Evolutionary conservation across 768 basidiomycete species (phyloP).

Genomic region (Omphalotus guepiniiformis): DNA sequence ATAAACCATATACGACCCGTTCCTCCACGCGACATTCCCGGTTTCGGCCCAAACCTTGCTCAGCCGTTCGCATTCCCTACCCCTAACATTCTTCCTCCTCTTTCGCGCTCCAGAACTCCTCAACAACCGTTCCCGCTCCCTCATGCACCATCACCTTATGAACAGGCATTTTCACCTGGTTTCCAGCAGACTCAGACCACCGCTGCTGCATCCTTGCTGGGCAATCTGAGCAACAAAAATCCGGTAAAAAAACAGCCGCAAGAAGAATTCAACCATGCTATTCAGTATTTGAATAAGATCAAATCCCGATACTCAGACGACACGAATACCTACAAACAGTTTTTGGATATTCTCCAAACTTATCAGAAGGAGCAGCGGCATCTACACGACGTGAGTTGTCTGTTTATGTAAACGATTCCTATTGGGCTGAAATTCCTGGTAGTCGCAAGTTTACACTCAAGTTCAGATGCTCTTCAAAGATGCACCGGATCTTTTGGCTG

Average conservation of each 20-base stretch:
- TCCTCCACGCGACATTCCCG: conserved; percentile 27
- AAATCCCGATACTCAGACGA: conserved; percentile 87
- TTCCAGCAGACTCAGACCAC: conserved; percentile 43
- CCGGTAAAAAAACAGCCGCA: conserved; percentile 48
- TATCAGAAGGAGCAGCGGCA: conserved; percentile 83
- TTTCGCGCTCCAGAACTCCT: conserved; percentile 55
- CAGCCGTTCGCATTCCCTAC: conserved; percentile 28
- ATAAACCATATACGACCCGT: conserved; percentile 14
- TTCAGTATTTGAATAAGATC: conserved; percentile 98
- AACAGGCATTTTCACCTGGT: conserved; percentile 44
- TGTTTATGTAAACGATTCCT: conserved; percentile 8
- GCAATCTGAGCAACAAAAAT: conserved; percentile 49
- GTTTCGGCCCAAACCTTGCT: conserved; percentile 26
- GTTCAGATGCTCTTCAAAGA: conserved; percentile 80
- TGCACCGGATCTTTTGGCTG: conserved; percentile 71
- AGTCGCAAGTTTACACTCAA: conserved; percentile 77
- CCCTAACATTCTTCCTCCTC: conserved; percentile 20
- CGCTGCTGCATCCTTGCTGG: conserved; percentile 64
- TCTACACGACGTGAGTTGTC: conserved; percentile 59
- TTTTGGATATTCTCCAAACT: conserved; percentile 82
- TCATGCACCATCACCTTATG: conserved; percentile 28
- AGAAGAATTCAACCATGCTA: conserved; percentile 88
- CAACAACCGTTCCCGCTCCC: conserved; percentile 35
- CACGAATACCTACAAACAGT: conserved; percentile 89
- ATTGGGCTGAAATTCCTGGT: conserved; percentile 10